These are phyloP conservation scores for Pyrenophora graminea DNA, from an alignment of 2,329 filamentous ascomycete genomes.

Conservation along the genomic window DNA sequence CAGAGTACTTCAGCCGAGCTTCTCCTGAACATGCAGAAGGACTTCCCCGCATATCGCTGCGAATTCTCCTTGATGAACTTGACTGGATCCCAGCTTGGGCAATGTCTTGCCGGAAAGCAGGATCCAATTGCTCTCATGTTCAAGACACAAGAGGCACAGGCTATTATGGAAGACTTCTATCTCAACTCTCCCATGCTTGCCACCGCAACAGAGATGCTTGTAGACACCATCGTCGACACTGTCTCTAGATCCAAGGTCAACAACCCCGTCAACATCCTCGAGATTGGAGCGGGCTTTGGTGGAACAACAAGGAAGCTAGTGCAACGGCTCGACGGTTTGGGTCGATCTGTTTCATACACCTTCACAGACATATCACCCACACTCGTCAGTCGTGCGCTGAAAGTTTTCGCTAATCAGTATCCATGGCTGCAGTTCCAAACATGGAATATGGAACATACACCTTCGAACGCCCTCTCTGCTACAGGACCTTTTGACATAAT, in stretches of 20 bases:
- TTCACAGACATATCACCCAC: slow-evolving; percentile 48
- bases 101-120: slow-evolving; percentile 12
- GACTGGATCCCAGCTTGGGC: slow-evolving; percentile 8
- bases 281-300: not conserved
- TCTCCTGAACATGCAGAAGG: not conserved
- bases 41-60: slow-evolving; percentile 9
- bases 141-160: slow-evolving; percentile 3
- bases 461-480: not conserved
- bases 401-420: slow-evolving; percentile 33
- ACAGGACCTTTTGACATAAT: slow-evolving; percentile 9
- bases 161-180: slow-evolving; percentile 21
- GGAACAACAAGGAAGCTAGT: slow-evolving; percentile 1
- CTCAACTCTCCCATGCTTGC: slow-evolving; percentile 19
- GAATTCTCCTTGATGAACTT: slow-evolving; percentile 10
- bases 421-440: slow-evolving; percentile 36
- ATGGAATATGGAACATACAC: slow-evolving; percentile 31
- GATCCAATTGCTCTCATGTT: slow-evolving; percentile 20
- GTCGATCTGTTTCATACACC: slow-evolving; percentile 38
- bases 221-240: slow-evolving; percentile 1
- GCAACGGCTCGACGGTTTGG: not conserved
- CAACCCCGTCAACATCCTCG: not conserved
- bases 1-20: not conserved
- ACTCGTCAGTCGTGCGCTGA: slow-evolving; percentile 34
- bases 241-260: not conserved
- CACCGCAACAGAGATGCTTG: slow-evolving; percentile 15